phyloP scores from a whole-genome alignment of 2,329 filamentous ascomycete genomes.

The Lasiodiplodia hormozganensis region DNA sequence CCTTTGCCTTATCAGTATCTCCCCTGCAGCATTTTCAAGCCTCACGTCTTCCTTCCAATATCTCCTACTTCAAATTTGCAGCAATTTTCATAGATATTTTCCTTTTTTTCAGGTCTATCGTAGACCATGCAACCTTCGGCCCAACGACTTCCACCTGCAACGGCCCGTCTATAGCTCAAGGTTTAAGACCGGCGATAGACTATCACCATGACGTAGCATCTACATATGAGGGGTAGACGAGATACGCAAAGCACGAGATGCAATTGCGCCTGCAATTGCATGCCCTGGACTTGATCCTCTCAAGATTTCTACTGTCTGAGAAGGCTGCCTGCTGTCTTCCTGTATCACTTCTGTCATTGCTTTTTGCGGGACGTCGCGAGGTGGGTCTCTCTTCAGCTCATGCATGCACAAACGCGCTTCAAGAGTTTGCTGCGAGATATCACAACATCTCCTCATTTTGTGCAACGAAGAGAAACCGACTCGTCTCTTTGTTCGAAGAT shows the following conservation, averaged over 20 bases:
- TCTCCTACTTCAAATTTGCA: too few species aligned
- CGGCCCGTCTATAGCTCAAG: background rate
- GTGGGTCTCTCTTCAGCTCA: background rate
- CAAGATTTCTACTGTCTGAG: background rate
- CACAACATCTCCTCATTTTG: constrained; percentile 6
- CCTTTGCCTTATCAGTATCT: too few species aligned
- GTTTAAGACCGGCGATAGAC: background rate
- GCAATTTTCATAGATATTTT: too few species aligned
- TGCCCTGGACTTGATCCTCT: background rate
- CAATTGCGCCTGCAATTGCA: background rate
- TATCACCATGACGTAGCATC: constrained; percentile 4
- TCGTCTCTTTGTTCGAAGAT: background rate
- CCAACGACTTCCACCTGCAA: background rate
- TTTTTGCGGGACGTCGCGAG: background rate
- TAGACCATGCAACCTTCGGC: background rate
- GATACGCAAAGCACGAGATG: background rate
- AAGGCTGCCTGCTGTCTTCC: background rate
- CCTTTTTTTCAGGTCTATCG: background rate
- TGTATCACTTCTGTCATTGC: background rate
- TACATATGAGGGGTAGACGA: constrained; percentile 4
- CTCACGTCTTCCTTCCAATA: too few species aligned
- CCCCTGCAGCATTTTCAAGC: too few species aligned
- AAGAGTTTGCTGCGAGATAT: constrained; percentile 5
- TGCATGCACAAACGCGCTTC: constrained; percentile 4
- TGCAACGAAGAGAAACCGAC: background rate